A percentile compares a stretch with the other conserved stretches of the same genome.
Conservation (phyloP, 2,329 filamentous ascomycete species). For the Kalaharituber pfeilii region DNA sequence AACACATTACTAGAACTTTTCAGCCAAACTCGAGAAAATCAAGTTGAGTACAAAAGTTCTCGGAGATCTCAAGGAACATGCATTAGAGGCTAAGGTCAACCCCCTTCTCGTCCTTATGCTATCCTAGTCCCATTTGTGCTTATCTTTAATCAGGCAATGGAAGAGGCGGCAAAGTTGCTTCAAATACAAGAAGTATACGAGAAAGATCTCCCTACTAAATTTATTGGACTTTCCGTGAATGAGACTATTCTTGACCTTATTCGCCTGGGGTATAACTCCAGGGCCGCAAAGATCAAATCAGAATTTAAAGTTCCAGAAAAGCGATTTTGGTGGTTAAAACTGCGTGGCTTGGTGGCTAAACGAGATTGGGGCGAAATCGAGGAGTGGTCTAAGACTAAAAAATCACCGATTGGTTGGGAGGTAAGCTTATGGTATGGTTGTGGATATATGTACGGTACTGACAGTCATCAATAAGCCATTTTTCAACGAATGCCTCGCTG, state of each 20-base stretch:
- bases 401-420: conserved; percentile 93
- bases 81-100: conserved; percentile 17
- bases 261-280: conserved; percentile 60
- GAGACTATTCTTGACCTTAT: conserved; percentile 85
- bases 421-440: conserved; percentile 39
- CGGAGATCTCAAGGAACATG: conserved; percentile 57
- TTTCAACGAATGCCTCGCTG: conserved; percentile 72
- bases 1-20: conserved; percentile 14
- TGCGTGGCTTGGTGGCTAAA: conserved; percentile 75
- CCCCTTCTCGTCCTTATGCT: conserved; percentile 19
- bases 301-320: conserved; percentile 91
- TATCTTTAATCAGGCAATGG: conserved; percentile 38
- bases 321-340: conserved; percentile 68
- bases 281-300: conserved; percentile 70
- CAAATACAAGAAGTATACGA: conserved; percentile 78
- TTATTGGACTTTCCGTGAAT: conserved; percentile 71
- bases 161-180: conserved; percentile 63
- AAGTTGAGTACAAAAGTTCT: conserved; percentile 71
- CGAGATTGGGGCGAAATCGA: conserved; percentile 87
- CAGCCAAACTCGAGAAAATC: conserved; percentile 52
- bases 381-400: conserved; percentile 55
- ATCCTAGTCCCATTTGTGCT: conserved; percentile 42
- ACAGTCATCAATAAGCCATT: conserved; percentile 72
- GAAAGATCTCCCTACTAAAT: conserved; percentile 57
- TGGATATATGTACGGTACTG: conserved; percentile 1